Conservation (phyloP, 805 yeast species). For the Phaffomyces antillensis region DNA sequence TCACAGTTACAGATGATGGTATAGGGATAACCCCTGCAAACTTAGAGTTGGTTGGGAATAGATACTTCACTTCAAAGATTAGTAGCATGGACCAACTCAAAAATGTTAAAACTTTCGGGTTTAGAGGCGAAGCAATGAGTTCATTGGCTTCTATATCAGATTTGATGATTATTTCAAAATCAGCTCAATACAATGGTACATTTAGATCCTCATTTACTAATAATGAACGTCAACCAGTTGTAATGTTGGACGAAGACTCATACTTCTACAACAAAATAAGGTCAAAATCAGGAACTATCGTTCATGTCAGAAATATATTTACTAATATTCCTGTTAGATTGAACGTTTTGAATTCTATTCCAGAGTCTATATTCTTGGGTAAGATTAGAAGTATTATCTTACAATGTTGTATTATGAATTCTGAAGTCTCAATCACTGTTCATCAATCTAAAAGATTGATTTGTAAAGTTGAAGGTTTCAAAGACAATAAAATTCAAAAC, state of each 20-base stretch:
- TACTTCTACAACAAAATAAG: neutral
- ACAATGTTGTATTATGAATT: constrained; percentile 22
- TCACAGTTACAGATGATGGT: constrained; percentile 61
- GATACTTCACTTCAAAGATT: constrained; percentile 52
- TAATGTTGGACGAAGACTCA: constrained; percentile 4
- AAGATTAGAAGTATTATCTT: constrained; percentile 27
- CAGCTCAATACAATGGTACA: constrained; percentile 21
- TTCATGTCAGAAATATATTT: constrained; percentile 34
- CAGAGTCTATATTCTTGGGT: constrained; percentile 20
- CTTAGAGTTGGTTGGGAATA: constrained; percentile 37
- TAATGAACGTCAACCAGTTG: constrained; percentile 4
- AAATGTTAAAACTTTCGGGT: constrained; percentile 46
- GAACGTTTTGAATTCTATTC: constrained; percentile 15
- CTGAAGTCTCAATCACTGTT: constrained; percentile 17
- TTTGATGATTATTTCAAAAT: constrained; percentile 42
- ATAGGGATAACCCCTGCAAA: constrained; percentile 50
- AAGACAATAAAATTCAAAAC: constrained; percentile 4
- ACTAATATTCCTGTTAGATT: constrained; percentile 38
- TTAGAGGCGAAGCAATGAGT: constrained; percentile 65
- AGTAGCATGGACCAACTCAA: constrained; percentile 30
- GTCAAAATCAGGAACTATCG: constrained; percentile 32
- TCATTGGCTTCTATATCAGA: constrained; percentile 43
- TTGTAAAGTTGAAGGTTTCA: constrained; percentile 3
- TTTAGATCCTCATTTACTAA: constrained; percentile 14
- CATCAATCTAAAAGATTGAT: constrained; percentile 1